phyloP scores from a whole-genome alignment of 1,284 basidiomycete species.

The Ustilago trichophora region DNA sequence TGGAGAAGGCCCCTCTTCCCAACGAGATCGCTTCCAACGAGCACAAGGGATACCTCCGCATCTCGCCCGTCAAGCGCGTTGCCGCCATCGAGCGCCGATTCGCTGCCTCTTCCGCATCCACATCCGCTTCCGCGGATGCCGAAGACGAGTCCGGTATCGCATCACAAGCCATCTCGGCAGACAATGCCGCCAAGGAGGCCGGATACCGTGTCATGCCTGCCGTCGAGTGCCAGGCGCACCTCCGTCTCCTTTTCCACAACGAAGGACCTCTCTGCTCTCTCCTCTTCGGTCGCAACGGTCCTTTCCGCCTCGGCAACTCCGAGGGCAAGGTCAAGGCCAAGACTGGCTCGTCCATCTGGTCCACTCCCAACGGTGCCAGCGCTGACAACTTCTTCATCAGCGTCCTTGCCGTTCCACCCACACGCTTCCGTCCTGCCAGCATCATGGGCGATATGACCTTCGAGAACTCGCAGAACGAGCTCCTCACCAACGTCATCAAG shows the following conservation, averaged over 20 bases:
- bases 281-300: conserved; percentile 91
- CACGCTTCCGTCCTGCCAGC: conserved; percentile 92
- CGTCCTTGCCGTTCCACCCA: conserved; percentile 88
- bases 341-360: conserved; percentile 30
- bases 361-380: conserved; percentile 70
- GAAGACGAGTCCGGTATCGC: conserved; percentile 26
- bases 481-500: conserved; percentile 83
- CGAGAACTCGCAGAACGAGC: conserved; percentile 95
- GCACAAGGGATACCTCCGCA: conserved; percentile 30
- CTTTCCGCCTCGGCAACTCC: conserved; percentile 70
- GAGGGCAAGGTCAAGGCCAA: conserved; percentile 33
- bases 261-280: conserved; percentile 84
- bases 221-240: conserved; percentile 90
- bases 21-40: conserved; percentile 40
- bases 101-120: conserved; percentile 17
- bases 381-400: conserved; percentile 98
- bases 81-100: conserved; percentile 36
- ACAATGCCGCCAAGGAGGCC: conserved; percentile 55
- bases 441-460: conserved; percentile 92
- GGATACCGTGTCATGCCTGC: conserved; percentile 79
- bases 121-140: conserved; percentile 14
- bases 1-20: conserved; percentile 71
- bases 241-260: conserved; percentile 86
- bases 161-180: conserved; percentile 38
- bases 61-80: conserved; percentile 55